Base-by-base conservation (phyloP, 306 rosid genomes). In the Pterocarpus macrocarpus region DNA sequence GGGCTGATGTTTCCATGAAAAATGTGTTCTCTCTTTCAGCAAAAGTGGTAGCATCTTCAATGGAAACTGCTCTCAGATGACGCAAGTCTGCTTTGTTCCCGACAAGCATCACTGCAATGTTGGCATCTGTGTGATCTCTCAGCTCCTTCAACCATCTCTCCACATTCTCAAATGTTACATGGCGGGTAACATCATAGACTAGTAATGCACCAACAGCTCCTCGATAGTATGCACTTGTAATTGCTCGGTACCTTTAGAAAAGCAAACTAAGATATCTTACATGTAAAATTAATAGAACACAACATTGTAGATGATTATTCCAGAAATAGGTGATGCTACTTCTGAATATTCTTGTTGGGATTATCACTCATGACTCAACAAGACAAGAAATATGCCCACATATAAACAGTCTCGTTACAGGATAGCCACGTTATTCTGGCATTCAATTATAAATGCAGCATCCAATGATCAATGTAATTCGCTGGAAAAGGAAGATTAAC, bases 121-220 rank as follows among this genome's bases (percentile, higher is more conserved):
- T 88, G 85, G 88, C 88, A 76, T 93, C 97, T 8, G 97, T 93
- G 85, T 93, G 97, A 83, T 81, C 94, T 76, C 97, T 89, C 35
- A 93, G 90, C 85, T 93, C 97, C 89, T 90, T 93, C 83, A 93
- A 75, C 97, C 97, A 93, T 85, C 94, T 93, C 75, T 86, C 91
- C 84, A 91, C 92, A 71, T 90, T 91, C 79, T 91, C 92, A 85
- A 90, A 93, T 75, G 97, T 91, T 12, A 87, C 91, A 73, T 88
- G 94, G 33, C 97, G 93, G 5, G 97, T 88, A 79, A 91, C 93
- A 35, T 93, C 97, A 66, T 93, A 93, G 32, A 93, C 97, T 30
- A 93, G 87, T 35, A 93, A 82, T 11, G 97, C 97, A 4, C 97
- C 97, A n/a, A 91, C 97, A 22, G 94, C 97, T 69, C 97, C 94